Base-by-base conservation (phyloP, 768 basidiomycete genomes). In the Tricholoma furcatifolium region DNA sequence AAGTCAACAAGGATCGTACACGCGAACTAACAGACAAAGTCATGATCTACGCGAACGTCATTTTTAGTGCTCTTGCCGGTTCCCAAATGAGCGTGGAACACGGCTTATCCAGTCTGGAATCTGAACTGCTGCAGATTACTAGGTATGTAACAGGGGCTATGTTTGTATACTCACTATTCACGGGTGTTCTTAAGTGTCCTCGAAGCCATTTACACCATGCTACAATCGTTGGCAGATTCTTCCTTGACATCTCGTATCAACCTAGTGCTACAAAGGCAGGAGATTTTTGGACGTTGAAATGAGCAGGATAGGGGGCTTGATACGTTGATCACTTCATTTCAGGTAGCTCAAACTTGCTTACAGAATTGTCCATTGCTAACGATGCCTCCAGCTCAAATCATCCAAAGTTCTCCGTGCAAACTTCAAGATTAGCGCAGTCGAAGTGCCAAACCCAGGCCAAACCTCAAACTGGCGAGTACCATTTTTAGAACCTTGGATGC, bases 321-420 rank as follows among this genome's bases (percentile, higher is more conserved):
- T 46, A 65, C 63, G 1, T 42, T 60, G 3, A 64, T 67, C n/a
- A 65, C 63, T 20, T 61, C 63, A 10, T 67, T 65, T 36, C 66
- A 64, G 56, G 64, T 65, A 48, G 43, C n/a, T 24, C 1, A 9
- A 31, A 15, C 32, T 8, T 12, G 8, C 17, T 27, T n/a, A n/a
- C n/a, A n/a, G n/a, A 10, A 24, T n/a, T 11, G 50, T 12, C 18
- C 0, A 8, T 45, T 56, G 31, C 30, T 7, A 11, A 27, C 27
- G 27, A 27, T 27, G 31, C 31, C 23, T n/a, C 6, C 23, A 59
- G 58, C 50, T 59, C 42, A 59, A 53, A 42, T 55, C 58, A 4
- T 48, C 58, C 6, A 59, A 55, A 15, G 47, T 51, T n/a, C 41
- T 58, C 4, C 57, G 57, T 6, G 42, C 31, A 11, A 27, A 56